phyloP scores from a whole-genome alignment of 345 rosid genomes.

The Physaria fendleri region DNA sequence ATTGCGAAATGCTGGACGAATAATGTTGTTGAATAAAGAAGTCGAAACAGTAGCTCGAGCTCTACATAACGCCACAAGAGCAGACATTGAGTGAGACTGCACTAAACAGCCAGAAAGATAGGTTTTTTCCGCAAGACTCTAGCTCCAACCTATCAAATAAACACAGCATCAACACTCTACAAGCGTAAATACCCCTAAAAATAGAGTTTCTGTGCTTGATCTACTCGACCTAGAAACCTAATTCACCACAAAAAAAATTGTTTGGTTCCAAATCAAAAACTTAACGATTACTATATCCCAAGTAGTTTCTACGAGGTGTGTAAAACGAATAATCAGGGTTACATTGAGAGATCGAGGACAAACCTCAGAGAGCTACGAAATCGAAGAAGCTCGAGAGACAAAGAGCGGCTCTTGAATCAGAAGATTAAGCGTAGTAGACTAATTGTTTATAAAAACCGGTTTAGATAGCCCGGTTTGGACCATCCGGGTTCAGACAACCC shows the following conservation, averaged over 20 bases:
- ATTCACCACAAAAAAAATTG: not conserved
- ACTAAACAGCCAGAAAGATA: not conserved
- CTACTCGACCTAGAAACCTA: not conserved
- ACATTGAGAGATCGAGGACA: no score
- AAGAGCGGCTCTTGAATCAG: no score
- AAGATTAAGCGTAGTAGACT: no score
- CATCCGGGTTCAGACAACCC: no score
- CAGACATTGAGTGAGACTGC: conserved; percentile 11
- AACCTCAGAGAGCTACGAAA: no score
- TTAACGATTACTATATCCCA: not conserved
- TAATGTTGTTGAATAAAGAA: conserved; percentile 9
- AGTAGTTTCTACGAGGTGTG: not conserved
- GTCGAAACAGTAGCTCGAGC: conserved; percentile 28
- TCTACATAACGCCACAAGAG: conserved; percentile 28
- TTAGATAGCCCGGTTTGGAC: no score
- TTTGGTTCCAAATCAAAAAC: not conserved
- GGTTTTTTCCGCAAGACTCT: not conserved
- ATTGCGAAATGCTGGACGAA: conserved; percentile 32
- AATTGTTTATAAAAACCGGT: no score
- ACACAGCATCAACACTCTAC: not conserved
- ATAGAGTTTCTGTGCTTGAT: not conserved
- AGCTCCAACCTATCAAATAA: conserved; percentile 8
- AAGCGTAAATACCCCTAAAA: not conserved
- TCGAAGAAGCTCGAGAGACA: no score
- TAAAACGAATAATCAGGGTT: no score